These are phyloP conservation scores for Coemansia sp. DNA, from an alignment of 192 early-diverging fungal genomes.

Conservation along the genomic window DNA sequence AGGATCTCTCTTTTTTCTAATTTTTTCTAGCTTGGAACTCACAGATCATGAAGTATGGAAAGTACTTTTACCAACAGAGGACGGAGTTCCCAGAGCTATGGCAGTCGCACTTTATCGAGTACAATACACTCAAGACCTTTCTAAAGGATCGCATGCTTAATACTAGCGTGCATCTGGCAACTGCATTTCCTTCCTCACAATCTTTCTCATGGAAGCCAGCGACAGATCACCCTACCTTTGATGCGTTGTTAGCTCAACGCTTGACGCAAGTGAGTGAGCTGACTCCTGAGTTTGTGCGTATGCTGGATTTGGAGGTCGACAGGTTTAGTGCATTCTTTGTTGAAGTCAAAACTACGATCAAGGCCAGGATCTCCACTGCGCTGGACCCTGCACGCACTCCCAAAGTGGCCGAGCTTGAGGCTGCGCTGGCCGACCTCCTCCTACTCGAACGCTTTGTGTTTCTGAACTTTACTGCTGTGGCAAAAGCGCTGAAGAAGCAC, in stretches of 20 bases:
- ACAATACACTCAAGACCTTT: conserved; percentile 64
- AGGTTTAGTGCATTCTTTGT: conserved; percentile 61
- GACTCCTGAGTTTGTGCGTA: conserved; percentile 67
- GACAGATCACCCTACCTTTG: conserved; percentile 52
- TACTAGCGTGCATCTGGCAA: conserved; percentile 52
- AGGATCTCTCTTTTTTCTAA: neutral
- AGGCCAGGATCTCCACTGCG: conserved; percentile 11
- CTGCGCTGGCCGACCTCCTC: conserved; percentile 62
- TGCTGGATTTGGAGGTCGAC: conserved; percentile 65
- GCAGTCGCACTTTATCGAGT: conserved; percentile 70
- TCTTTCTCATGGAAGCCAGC: conserved; percentile 28
- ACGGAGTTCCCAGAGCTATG: conserved; percentile 64
- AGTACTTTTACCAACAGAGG: conserved; percentile 65
- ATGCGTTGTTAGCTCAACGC: conserved; percentile 58
- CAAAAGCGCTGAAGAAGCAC: conserved; percentile 85
- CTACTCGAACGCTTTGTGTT: conserved; percentile 79
- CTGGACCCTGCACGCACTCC: conserved; percentile 20
- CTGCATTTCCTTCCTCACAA: conserved; percentile 39
- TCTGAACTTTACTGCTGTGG: conserved; percentile 81
- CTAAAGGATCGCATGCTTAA: conserved; percentile 65
- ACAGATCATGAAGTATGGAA: conserved; percentile 69
- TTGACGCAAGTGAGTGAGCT: conserved; percentile 58
- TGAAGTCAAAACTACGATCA: conserved; percentile 28
- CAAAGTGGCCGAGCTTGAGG: conserved; percentile 30
- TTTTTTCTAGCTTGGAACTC: neutral